Conservation (phyloP, 164 flowering plant genomes). For the grape (Vitis vinifera) region ASM3070453v1 NC_081823.1:1811501-1812000, state of each 20-base stretch:
- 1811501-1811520: neutral
- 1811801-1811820: conserved; percentile 35
- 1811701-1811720: conserved; percentile 83
- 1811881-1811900: no score
- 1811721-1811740: conserved; percentile 86
- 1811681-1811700: conserved; percentile 92
- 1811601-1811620: conserved; percentile 99
- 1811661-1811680: conserved; percentile 86
- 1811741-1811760: conserved; percentile 93
- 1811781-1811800: conserved; percentile 94
- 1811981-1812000: no score
- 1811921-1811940: no score
- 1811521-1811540: neutral
- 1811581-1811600: conserved; percentile 89
- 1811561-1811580: neutral
- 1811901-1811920: no score
- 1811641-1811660: conserved; percentile 76
- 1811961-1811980: no score
- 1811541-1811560: neutral
- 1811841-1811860: neutral
- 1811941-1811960: no score
- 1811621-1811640: conserved; percentile 82
- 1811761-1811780: conserved; percentile 92
- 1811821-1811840: conserved; percentile 1
- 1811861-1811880: no score